Evolutionary conservation across 2,329 filamentous ascomycete species (phyloP).

Genomic region (Polychaeton citri): DNA sequence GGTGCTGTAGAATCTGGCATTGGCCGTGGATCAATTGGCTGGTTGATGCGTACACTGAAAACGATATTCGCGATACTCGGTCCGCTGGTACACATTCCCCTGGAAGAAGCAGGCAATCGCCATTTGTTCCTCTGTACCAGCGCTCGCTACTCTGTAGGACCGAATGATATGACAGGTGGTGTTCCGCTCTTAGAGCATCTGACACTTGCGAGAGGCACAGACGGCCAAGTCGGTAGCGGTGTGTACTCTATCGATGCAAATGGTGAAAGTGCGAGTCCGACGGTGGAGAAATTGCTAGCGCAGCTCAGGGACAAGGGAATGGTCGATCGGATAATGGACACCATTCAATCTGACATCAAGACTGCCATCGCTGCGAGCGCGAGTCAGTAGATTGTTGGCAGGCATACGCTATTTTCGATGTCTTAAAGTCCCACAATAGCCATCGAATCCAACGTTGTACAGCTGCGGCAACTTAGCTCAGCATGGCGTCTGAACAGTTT

Average conservation of each 20-base stretch:
- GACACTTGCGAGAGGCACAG: conserved; percentile 11
- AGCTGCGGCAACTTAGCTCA: no score
- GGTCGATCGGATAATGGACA: conserved; percentile 16
- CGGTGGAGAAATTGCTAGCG: conserved; percentile 16
- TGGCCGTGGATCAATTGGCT: conserved; percentile 6
- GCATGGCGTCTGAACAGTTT: no score
- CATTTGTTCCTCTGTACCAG: conserved; percentile 24
- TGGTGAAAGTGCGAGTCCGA: conserved; percentile 14
- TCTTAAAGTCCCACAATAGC: no score
- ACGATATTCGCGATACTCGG: conserved; percentile 6
- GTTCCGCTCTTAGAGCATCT: conserved; percentile 9
- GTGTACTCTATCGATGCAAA: conserved; percentile 19
- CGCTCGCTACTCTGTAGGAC: conserved; percentile 15
- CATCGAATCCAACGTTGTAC: no score
- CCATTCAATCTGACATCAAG: neutral
- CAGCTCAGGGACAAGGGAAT: conserved; percentile 20
- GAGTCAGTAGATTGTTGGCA: no score
- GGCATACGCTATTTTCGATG: no score
- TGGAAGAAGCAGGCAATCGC: conserved; percentile 21
- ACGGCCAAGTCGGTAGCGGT: conserved; percentile 20
- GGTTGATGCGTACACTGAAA: conserved; percentile 5
- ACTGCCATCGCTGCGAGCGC: neutral
- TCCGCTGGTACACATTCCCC: conserved; percentile 11
- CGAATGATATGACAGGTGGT: conserved; percentile 5
- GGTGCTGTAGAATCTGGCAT: conserved; percentile 15